These are phyloP conservation scores for Aquilaria sinensis DNA, from an alignment of 345 rosid genomes.

Conservation along the genomic window DNA sequence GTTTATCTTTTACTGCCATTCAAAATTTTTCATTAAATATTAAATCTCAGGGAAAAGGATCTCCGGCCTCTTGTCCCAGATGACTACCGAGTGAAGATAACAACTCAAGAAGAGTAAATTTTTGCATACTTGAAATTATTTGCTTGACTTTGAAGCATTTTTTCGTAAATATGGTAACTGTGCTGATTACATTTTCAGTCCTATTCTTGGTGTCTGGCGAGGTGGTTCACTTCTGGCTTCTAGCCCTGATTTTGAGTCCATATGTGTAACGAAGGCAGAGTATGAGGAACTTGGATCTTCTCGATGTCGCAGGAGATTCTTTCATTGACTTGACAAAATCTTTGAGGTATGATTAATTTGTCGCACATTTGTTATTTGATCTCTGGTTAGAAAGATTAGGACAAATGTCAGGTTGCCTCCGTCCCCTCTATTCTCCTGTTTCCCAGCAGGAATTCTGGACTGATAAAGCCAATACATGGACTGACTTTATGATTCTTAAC, in stretches of 20 bases:
- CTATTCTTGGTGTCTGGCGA: slow-evolving; percentile 92
- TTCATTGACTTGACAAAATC: slow-evolving; percentile 33
- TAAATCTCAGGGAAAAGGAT: slow-evolving; percentile 61
- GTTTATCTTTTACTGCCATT: slow-evolving; percentile 5
- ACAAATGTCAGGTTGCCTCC: no score
- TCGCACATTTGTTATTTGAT: not conserved
- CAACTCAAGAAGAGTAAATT: slow-evolving; percentile 77
- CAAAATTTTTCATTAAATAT: slow-evolving; percentile 2
- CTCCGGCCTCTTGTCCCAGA: slow-evolving; percentile 97
- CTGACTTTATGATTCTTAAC: no score
- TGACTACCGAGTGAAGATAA: slow-evolving; percentile 66
- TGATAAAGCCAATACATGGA: no score
- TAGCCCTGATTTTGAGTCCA: slow-evolving; percentile 79
- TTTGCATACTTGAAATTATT: slow-evolving; percentile 13
- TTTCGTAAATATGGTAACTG: slow-evolving; percentile 3
- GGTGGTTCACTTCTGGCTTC: slow-evolving; percentile 96
- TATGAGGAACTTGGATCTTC: slow-evolving; percentile 94
- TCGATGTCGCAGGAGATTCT: slow-evolving; percentile 78
- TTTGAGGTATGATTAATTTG: slow-evolving; percentile 12
- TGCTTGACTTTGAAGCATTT: slow-evolving; percentile 6
- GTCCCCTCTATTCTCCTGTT: no score
- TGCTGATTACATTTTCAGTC: slow-evolving; percentile 49
- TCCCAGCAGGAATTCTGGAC: no score
- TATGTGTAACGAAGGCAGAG: slow-evolving; percentile 92
- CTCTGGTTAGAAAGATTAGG: no score